These are phyloP conservation scores for Lipomyces spencermartinsiae DNA, from an alignment of 805 yeast genomes.

Conservation along the genomic window DNA sequence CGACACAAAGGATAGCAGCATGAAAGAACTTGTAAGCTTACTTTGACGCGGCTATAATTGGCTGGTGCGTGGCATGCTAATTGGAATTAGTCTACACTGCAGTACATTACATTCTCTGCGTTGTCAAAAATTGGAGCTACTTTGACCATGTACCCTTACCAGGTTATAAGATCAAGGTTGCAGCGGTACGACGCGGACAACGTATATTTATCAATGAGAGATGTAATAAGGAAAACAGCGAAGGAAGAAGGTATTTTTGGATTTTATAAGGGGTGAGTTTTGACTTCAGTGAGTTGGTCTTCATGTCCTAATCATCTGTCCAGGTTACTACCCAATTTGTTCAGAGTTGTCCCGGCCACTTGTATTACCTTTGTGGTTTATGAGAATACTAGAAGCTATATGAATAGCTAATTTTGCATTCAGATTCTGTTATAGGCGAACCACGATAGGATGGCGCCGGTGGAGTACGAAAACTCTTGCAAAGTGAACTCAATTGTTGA, in stretches of 20 bases:
- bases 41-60: neutral
- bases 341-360: conserved; percentile 90
- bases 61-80: neutral
- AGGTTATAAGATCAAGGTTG: conserved; percentile 76
- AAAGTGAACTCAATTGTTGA: no score
- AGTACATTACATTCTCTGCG: conserved; percentile 72
- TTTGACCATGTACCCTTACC: conserved; percentile 77
- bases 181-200: conserved; percentile 56
- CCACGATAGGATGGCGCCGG: no score
- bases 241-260: conserved; percentile 64
- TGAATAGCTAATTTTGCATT: neutral
- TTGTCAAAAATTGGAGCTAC: conserved; percentile 73
- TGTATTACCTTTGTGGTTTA: conserved; percentile 88
- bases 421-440: neutral
- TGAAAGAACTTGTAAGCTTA: conserved; percentile 1
- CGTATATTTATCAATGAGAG: conserved; percentile 43
- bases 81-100: conserved; percentile 49
- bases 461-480: no score
- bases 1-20: neutral
- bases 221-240: conserved; percentile 52
- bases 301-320: neutral
- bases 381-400: conserved; percentile 52
- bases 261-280: conserved; percentile 72
- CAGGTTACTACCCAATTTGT: conserved; percentile 66
- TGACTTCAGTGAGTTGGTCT: neutral